Percentiles rank a stretch among this genome's conserved stretches.
These are phyloP conservation scores for Leersia perrieri DNA, from an alignment of 176 grass and related monocot genomes.

Conservation along the genomic window DNA sequence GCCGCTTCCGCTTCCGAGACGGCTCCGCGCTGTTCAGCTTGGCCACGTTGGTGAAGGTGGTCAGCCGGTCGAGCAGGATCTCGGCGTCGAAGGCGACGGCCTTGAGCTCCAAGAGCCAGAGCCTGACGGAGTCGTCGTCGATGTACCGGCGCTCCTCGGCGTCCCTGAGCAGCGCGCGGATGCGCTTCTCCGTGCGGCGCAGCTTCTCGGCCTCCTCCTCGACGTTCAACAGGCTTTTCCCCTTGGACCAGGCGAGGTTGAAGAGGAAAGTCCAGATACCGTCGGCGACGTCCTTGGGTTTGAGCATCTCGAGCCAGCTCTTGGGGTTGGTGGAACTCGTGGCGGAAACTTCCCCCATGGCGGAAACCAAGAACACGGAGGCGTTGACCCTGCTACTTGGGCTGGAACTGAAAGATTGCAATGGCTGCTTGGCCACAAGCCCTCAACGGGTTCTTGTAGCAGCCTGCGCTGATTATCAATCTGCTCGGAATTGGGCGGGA, in stretches of 20 bases:
- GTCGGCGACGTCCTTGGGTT: neutral
- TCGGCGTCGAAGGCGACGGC: conserved; percentile 39
- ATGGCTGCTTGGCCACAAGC: neutral
- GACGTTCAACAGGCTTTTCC: neutral
- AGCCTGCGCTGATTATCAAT: neutral
- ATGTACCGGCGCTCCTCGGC: conserved; percentile 41
- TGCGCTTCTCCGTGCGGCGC: neutral
- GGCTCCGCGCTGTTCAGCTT: neutral
- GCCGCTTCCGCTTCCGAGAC: conserved; percentile 38
- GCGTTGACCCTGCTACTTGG: neutral
- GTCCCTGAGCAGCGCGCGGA: conserved; percentile 34
- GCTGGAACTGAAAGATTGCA: neutral
- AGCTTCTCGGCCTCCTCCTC: conserved; percentile 32
- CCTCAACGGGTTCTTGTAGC: neutral
- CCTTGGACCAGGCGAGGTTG: neutral
- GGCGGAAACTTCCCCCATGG: no score
- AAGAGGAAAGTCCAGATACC: neutral
- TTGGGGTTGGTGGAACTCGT: no score
- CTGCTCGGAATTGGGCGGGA: neutral
- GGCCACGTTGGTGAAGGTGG: conserved; percentile 14
- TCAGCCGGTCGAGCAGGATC: conserved; percentile 27
- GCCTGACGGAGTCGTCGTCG: conserved; percentile 4
- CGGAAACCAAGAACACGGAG: neutral
- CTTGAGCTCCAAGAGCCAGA: conserved; percentile 33
- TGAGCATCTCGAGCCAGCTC: neutral